These are phyloP conservation scores for Parietaria judaica DNA, from an alignment of 306 rosid genomes.

Conservation along the genomic window DNA sequence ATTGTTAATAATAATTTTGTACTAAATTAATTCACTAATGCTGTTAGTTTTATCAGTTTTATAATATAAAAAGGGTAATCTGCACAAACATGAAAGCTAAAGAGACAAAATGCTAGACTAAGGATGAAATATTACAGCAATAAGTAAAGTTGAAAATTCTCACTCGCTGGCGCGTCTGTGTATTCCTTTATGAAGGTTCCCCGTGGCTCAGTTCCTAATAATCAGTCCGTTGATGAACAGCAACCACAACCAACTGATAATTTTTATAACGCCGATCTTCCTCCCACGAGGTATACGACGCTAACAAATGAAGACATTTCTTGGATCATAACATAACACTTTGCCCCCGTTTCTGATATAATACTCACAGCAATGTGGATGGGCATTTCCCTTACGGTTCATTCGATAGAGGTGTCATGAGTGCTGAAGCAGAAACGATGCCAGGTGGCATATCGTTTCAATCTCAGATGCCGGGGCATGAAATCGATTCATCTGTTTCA, in stretches of 20 bases:
- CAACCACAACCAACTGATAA: conserved; percentile 29
- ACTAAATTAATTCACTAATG: no score
- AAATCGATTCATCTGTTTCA: conserved; percentile 32
- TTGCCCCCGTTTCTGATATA: conserved; percentile 25
- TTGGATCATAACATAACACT: conserved; percentile 18
- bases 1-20: no score
- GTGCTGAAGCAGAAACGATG: conserved; percentile 21
- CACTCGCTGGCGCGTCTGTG: neutral
- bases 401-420: conserved; percentile 22
- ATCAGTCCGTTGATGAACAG: conserved; percentile 27
- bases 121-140: no score
- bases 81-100: no score
- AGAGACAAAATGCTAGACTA: no score
- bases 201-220: conserved; percentile 29
- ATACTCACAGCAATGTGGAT: conserved; percentile 39
- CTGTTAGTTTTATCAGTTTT: no score
- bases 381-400: conserved; percentile 26
- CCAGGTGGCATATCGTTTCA: conserved; percentile 30
- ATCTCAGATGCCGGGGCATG: conserved; percentile 26
- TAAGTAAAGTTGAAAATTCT: neutral
- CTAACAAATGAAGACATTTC: conserved; percentile 22
- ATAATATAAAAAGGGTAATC: no score
- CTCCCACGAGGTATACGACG: conserved; percentile 22
- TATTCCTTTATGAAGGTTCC: conserved; percentile 32
- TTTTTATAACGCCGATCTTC: conserved; percentile 23